Evolutionary conservation across 1,139 yeast genomes (phyloP).

Genomic region (Hyphopichia pseudoburtonii): DNA sequence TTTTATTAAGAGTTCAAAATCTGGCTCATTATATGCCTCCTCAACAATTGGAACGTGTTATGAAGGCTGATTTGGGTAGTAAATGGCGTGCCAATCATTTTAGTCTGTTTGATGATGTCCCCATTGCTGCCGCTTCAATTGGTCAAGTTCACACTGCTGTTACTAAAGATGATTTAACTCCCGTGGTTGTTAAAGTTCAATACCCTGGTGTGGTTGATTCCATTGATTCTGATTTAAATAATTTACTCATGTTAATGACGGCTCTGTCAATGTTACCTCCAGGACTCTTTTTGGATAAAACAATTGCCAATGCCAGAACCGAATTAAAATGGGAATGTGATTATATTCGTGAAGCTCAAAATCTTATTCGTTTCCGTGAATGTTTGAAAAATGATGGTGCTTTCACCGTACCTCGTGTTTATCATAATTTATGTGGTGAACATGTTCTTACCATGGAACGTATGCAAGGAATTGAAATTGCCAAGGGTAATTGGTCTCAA

Average conservation of each 20-base stretch:
- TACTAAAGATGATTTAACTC: conserved; percentile 57
- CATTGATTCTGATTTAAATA: conserved; percentile 91
- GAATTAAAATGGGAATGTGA: conserved; percentile 99
- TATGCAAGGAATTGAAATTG: conserved; percentile 81
- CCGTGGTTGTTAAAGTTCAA: conserved; percentile 94
- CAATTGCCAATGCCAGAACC: conserved; percentile 88
- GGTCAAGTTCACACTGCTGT: conserved; percentile 94
- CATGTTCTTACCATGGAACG: conserved; percentile 89
- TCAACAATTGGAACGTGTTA: conserved; percentile 77
- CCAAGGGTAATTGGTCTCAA: conserved; percentile 75
- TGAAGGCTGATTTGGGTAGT: conserved; percentile 70
- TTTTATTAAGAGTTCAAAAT: conserved; percentile 83
- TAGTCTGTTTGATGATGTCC: conserved; percentile 77
- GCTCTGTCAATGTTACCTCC: conserved; percentile 88
- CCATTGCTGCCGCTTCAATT: conserved; percentile 96
- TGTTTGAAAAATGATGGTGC: conserved; percentile 63
- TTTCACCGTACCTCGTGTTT: conserved; percentile 80
- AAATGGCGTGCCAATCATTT: conserved; percentile 74
- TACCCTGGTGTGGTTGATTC: conserved; percentile 97
- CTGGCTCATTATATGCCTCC: conserved; percentile 97
- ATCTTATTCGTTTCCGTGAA: conserved; percentile 66
- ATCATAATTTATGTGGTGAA: conserved; percentile 73
- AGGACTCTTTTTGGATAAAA: conserved; percentile 87
- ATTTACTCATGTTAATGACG: conserved; percentile 73
- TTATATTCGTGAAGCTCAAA: conserved; percentile 85